Evolutionary conservation across 441 rosid species (phyloP).

Genomic region (Hura crepitans): DNA sequence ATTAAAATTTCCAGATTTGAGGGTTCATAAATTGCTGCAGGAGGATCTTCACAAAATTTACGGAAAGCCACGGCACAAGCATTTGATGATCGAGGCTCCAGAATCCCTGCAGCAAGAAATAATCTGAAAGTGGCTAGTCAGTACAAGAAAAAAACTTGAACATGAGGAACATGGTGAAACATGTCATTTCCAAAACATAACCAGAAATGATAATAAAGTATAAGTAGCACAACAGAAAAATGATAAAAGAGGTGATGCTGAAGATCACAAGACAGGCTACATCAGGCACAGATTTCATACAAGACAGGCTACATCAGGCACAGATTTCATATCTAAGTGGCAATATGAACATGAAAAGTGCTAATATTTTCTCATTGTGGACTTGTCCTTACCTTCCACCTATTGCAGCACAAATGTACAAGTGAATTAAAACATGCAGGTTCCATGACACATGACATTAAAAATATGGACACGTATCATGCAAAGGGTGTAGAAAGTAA

Average conservation of each 20-base stretch:
- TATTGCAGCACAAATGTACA: no score
- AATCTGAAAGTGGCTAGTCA: constrained; percentile 67
- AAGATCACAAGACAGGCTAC: not conserved
- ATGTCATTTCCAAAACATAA: not conserved
- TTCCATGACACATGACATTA: no score
- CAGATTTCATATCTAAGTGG: not conserved
- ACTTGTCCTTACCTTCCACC: no score
- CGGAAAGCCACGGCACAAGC: constrained; percentile 88
- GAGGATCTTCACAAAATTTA: constrained; percentile 85
- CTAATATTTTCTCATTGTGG: no score
- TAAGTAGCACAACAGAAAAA: constrained; percentile 6
- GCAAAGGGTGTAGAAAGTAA: no score
- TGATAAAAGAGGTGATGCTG: not conserved
- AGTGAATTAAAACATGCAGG: no score
- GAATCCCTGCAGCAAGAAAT: constrained; percentile 91
- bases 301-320: not conserved
- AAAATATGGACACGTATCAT: no score
- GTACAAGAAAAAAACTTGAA: constrained; percentile 28
- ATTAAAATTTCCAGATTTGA: constrained; percentile 84
- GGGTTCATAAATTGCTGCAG: constrained; percentile 61
- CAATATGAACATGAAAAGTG: not conserved
- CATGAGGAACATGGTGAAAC: constrained; percentile 5
- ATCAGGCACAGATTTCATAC: not conserved
- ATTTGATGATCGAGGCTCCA: constrained; percentile 66
- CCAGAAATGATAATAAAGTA: not conserved